These are phyloP conservation scores for Catharanthus roseus DNA, from an alignment of 257 asterid species.

Conservation along the genomic window DNA sequence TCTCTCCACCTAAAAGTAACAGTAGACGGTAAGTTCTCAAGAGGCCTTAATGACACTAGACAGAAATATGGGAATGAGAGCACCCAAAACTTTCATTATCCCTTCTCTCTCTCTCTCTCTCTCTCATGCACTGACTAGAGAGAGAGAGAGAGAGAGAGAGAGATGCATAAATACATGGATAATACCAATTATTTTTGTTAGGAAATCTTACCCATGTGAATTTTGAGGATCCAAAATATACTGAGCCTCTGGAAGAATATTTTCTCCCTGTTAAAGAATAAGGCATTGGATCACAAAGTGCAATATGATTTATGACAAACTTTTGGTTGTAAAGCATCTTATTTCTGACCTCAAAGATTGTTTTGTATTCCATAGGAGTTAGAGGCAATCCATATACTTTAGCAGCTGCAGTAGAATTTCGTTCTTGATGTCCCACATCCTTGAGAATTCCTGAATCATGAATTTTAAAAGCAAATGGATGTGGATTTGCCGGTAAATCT, in stretches of 20 bases:
- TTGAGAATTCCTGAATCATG: constrained; percentile 30
- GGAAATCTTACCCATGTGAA: constrained; percentile 61
- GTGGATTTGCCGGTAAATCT: constrained; percentile 42
- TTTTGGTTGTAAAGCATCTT: neutral
- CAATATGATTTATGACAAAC: neutral
- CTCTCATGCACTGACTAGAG: too few species aligned
- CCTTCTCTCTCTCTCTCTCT: too few species aligned
- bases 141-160: too few species aligned
- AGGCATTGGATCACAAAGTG: constrained; percentile 21
- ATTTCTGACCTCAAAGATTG: constrained; percentile 65
- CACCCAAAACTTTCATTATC: too few species aligned
- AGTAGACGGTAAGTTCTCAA: neutral
- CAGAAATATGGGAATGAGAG: neutral
- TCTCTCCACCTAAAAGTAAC: constrained; percentile 71
- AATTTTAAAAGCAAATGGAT: constrained; percentile 27
- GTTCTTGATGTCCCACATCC: constrained; percentile 37
- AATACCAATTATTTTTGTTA: neutral
- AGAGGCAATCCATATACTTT: constrained; percentile 66
- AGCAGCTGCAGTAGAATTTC: constrained; percentile 28
- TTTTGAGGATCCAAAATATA: constrained; percentile 62
- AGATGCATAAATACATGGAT: neutral
- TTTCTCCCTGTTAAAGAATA: constrained; percentile 54
- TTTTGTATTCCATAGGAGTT: constrained; percentile 60
- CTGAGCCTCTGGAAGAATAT: constrained; percentile 65
- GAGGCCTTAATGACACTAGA: neutral